Conservation (phyloP, 2,329 filamentous ascomycete species). For the Diplodia mutila region DNA sequence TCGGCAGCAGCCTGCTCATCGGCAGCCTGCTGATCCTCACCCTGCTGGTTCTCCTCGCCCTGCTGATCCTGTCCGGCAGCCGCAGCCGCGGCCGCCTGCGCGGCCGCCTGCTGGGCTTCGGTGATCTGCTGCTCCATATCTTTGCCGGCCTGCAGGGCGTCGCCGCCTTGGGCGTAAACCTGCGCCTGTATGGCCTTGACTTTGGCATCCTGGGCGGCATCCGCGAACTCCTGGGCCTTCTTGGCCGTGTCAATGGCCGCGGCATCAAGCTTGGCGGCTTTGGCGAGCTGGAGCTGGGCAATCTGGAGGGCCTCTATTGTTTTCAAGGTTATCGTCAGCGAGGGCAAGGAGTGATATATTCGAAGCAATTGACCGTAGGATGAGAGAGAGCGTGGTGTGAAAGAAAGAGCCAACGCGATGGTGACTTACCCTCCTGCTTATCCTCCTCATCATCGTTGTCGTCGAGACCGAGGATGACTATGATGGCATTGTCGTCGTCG, state of each 20-base stretch:
- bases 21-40: not conserved
- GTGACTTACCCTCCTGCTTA: constrained; percentile 10
- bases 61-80: not conserved
- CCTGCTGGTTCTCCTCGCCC: not conserved
- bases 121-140: not conserved
- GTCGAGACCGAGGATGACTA: constrained; percentile 12
- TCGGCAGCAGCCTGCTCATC: not conserved
- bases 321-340: not conserved
- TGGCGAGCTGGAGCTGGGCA: constrained; percentile 14
- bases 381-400: not conserved
- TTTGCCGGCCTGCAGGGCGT: constrained; percentile 6
- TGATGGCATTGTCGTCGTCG: not conserved
- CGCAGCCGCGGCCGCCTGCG: not conserved
- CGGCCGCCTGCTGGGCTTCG: not conserved
- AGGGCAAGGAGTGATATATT: not conserved
- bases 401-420: not conserved
- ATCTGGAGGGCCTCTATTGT: constrained; percentile 1
- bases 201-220: constrained; percentile 8
- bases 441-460: not conserved
- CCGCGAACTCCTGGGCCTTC: constrained; percentile 10
- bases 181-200: constrained; percentile 13
- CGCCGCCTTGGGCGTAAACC: not conserved
- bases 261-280: constrained; percentile 11
- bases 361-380: not conserved
- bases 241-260: constrained; percentile 11